These are phyloP conservation scores for Crithidia thermophila DNA, from an alignment of 208 protist genomes.

Conservation along the genomic window DNA sequence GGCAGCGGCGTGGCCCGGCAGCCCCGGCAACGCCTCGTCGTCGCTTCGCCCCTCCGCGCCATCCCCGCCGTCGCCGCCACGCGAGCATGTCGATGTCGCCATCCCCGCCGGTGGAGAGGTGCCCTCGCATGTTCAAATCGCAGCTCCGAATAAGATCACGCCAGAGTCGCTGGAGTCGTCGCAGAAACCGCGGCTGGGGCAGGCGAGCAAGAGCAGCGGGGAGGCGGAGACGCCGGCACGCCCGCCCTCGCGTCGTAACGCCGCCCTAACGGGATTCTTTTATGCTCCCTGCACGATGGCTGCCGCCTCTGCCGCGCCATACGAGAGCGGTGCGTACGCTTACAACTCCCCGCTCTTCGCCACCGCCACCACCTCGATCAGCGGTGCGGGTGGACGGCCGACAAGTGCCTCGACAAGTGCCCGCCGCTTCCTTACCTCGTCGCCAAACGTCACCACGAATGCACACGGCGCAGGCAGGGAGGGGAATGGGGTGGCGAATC, in stretches of 20 bases:
- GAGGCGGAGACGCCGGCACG: background rate
- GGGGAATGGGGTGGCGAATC: background rate
- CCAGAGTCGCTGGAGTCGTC: too few relatives aligned
- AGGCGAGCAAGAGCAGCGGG: slow-evolving; percentile 3
- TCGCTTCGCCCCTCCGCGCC: background rate
- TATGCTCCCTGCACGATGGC: slow-evolving; percentile 16
- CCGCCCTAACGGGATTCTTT: slow-evolving; percentile 13
- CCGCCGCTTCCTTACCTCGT: background rate
- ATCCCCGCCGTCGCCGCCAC: background rate
- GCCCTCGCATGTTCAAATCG: slow-evolving; percentile 16
- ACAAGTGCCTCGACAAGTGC: background rate
- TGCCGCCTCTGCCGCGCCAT: background rate
- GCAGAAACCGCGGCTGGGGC: background rate
- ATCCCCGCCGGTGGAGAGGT: slow-evolving; percentile 13
- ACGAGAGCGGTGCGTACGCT: background rate
- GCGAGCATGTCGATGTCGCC: background rate
- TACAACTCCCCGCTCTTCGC: background rate
- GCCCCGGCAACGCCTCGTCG: slow-evolving; percentile 1
- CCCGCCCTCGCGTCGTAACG: background rate
- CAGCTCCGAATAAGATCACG: too few relatives aligned
- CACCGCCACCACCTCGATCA: too few relatives aligned
- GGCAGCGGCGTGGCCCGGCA: slow-evolving; percentile 10
- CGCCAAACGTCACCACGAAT: background rate
- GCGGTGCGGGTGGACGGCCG: background rate
- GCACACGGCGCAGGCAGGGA: background rate